These are phyloP conservation scores for Taxillus chinensis DNA, from an alignment of 164 flowering plant species.

Conservation along the genomic window DNA sequence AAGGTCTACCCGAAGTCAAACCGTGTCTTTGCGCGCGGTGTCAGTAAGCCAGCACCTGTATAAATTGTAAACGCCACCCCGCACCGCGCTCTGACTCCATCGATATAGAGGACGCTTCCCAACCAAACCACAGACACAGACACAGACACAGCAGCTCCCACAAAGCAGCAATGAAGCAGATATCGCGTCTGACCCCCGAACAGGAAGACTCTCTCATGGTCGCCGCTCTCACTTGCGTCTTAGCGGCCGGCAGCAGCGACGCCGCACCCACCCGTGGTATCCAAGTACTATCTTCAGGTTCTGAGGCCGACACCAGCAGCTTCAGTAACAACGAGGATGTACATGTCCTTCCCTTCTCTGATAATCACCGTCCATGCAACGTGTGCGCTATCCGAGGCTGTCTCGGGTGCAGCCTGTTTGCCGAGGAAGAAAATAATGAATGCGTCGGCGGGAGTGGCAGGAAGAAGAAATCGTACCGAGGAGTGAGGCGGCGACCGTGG, in stretches of 20 bases:
- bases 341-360: slow-evolving; percentile 4
- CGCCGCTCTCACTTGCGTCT: slow-evolving; percentile 28
- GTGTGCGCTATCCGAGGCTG: slow-evolving; percentile 36
- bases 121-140: no score
- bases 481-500: slow-evolving; percentile 47
- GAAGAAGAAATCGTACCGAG: slow-evolving; percentile 22
- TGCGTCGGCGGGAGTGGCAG: neutral
- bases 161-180: slow-evolving; percentile 1
- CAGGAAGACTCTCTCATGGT: slow-evolving; percentile 41
- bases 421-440: neutral
- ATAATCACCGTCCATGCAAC: slow-evolving; percentile 23
- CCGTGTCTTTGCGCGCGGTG: no score
- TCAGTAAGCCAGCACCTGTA: no score
- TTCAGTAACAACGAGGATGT: neutral
- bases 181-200: slow-evolving; percentile 24
- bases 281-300: no score
- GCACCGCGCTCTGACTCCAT: no score
- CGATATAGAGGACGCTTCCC: no score
- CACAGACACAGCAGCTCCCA: no score
- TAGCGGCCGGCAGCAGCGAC: slow-evolving; percentile 14
- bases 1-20: no score
- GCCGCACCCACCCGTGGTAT: neutral
- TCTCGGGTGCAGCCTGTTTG: slow-evolving; percentile 38
- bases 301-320: no score
- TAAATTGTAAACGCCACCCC: no score